A percentile compares a stretch with the other conserved stretches of the same genome.
Conservation (phyloP, 2,329 filamentous ascomycete genomes). For the Xylariomycetidae sp. region DNA sequence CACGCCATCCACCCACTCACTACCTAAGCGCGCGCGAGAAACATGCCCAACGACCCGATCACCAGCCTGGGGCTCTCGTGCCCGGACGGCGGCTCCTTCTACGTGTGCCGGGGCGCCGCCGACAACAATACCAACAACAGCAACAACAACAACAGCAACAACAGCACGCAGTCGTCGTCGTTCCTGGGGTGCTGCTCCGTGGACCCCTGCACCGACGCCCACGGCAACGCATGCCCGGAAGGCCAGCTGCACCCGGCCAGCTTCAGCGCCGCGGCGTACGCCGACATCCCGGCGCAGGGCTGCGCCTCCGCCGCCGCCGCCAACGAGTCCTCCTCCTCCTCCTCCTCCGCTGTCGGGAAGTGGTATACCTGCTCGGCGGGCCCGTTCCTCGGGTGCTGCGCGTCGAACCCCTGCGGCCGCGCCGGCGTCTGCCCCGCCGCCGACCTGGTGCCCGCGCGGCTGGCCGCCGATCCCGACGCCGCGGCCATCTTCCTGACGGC, state of each 20-base stretch:
- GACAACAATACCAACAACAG: too few species aligned
- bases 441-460: constrained; percentile 7
- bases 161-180: too few species aligned
- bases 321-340: neutral
- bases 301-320: constrained; percentile 5
- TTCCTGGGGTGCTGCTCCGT: constrained; percentile 19
- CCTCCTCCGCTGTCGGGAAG: neutral
- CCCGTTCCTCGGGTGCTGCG: constrained; percentile 20
- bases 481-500: constrained; percentile 8
- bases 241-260: constrained; percentile 5
- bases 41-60: constrained; percentile 14
- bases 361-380: constrained; percentile 18
- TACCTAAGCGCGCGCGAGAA: neutral
- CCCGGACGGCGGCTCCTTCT: constrained; percentile 12
- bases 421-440: constrained; percentile 4
- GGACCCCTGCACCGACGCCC: constrained; percentile 12
- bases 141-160: too few species aligned
- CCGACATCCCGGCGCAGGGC: constrained; percentile 8
- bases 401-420: constrained; percentile 11
- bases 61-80: constrained; percentile 14
- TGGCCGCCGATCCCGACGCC: constrained; percentile 5
- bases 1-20: neutral
- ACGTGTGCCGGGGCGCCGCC: constrained; percentile 15
- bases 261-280: constrained; percentile 9
- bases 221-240: constrained; percentile 5